Percentiles rank a stretch among this genome's conserved stretches.
Evolutionary conservation across 305 asterid genomes (phyloP).

Genomic region (Plantago coronopus): DNA sequence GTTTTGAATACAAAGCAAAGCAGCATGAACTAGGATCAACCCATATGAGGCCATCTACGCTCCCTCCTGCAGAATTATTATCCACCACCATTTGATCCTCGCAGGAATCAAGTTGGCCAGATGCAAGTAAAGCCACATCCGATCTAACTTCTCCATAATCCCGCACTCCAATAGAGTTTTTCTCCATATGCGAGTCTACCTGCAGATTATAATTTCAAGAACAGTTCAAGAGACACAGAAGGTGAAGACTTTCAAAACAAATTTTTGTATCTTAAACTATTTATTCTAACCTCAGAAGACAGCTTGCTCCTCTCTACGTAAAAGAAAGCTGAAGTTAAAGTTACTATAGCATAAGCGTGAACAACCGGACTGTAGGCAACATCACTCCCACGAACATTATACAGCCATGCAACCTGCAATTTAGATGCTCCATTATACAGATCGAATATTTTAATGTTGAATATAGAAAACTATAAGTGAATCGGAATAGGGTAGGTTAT

Average conservation of each 20-base stretch:
- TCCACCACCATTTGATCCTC: conserved; percentile 17
- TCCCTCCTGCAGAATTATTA: conserved; percentile 32
- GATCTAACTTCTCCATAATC: conserved; percentile 66
- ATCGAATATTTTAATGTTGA: conserved; percentile 2
- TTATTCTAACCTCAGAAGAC: conserved; percentile 64
- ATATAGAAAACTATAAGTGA: neutral
- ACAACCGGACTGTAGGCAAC: conserved; percentile 80
- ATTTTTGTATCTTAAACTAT: conserved; percentile 9
- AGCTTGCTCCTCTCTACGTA: conserved; percentile 79
- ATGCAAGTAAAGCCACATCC: conserved; percentile 67
- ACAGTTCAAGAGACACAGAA: conserved; percentile 17
- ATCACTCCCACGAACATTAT: conserved; percentile 84
- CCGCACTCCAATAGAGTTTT: conserved; percentile 64
- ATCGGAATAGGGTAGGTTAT: conserved; percentile 16
- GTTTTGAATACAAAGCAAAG: conserved; percentile 74
- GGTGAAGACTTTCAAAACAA: conserved; percentile 5
- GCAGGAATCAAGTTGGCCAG: conserved; percentile 51
- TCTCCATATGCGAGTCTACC: conserved; percentile 59
- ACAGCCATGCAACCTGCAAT: conserved; percentile 88
- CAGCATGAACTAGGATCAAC: conserved; percentile 77
- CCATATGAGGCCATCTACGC: conserved; percentile 55
- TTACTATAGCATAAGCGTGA: conserved; percentile 87
- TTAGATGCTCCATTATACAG: conserved; percentile 18
- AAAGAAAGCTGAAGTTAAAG: conserved; percentile 63
- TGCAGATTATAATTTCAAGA: conserved; percentile 37